Evolutionary conservation across 805 yeast species (phyloP).

Genomic region (Wickerhamiella shivajii): DNA sequence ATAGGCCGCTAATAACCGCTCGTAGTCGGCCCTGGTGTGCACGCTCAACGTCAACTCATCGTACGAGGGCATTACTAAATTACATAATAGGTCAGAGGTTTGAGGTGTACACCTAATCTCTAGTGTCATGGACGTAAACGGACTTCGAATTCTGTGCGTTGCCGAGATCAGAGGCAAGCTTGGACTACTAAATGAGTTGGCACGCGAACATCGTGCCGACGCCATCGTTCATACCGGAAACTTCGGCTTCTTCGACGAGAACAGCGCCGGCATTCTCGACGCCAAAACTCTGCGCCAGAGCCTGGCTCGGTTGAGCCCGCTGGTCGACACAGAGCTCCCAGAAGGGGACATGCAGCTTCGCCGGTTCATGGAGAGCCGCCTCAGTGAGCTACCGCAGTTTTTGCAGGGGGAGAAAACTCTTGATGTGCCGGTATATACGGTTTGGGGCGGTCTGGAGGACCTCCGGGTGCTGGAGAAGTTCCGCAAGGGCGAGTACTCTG

Average conservation of each 20-base stretch:
- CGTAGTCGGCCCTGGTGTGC: conserved; percentile 11
- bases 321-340: conserved; percentile 36
- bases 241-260: conserved; percentile 58
- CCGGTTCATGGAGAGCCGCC: conserved; percentile 25
- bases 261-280: conserved; percentile 38
- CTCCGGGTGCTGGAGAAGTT: conserved; percentile 50
- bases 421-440: conserved; percentile 55
- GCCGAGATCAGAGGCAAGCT: conserved; percentile 45
- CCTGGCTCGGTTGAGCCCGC: conserved; percentile 54
- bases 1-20: conserved; percentile 21
- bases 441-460: conserved; percentile 68
- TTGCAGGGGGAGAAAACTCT: conserved; percentile 30
- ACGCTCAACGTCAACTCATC: too few species aligned
- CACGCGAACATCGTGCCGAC: conserved; percentile 33
- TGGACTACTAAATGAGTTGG: conserved; percentile 36
- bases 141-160: conserved; percentile 32
- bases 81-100: too few species aligned
- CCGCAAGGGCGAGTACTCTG: conserved; percentile 35
- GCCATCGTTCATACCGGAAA: conserved; percentile 59
- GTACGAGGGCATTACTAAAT: too few species aligned
- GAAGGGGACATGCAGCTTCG: conserved; percentile 35
- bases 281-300: conserved; percentile 39
- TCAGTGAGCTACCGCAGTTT: conserved; percentile 40
- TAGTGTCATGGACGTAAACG: conserved; percentile 12
- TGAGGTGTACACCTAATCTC: too few species aligned